Base-by-base conservation (phyloP, 2,329 filamentous ascomycete genomes). In the Cytospora mali region DNA sequence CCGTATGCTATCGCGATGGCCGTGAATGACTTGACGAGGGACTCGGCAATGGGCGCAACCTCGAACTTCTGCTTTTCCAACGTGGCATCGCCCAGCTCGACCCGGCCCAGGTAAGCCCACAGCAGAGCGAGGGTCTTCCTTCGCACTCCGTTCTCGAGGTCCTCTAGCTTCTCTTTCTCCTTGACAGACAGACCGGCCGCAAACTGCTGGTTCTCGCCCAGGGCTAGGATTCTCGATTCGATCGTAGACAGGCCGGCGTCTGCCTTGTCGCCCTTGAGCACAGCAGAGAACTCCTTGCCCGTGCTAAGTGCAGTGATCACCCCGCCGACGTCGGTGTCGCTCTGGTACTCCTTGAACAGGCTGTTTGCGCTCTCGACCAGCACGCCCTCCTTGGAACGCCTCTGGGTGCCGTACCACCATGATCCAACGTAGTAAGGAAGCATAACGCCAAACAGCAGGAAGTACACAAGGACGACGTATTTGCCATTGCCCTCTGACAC, bases 351-450 rank as follows among this genome's bases (percentile, higher is more conserved):
- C 70, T 88, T 89, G 84, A 99, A 98, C 63, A 99, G 85, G 68
- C 92, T 93, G 75, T 96, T 96, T 69, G 96, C 93, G 76, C 91
- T 97, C 73, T 95, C 92, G 74, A 97, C 89, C 61, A 97, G 82
- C 28, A 98, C 90, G 69, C 92, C 92, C 76, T 99, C 96, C 79
- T 94, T 96, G 42, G 95, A 98, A 76, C 91, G 87, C 70, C 89
- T 87, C 76, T 97, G 94, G 35, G 92, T 96, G 65, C 96, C 95
- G 74, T 99, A 99, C 95, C 95, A 99, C 95, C 95, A 99, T 64
- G 90, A 93, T 54, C 95, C 95, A 61, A 99, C 94, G 54, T 95
- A 81, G 75, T 96, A 99, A 3, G 95, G 95, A 58, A 99, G 81
- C 64, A 97, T 80, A 66, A 98, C 91, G 61, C 94, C 95, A 57